These are phyloP conservation scores for Syncephalastrum monosporum DNA, from an alignment of 371 early-diverging fungal species.

Conservation along the genomic window DNA sequence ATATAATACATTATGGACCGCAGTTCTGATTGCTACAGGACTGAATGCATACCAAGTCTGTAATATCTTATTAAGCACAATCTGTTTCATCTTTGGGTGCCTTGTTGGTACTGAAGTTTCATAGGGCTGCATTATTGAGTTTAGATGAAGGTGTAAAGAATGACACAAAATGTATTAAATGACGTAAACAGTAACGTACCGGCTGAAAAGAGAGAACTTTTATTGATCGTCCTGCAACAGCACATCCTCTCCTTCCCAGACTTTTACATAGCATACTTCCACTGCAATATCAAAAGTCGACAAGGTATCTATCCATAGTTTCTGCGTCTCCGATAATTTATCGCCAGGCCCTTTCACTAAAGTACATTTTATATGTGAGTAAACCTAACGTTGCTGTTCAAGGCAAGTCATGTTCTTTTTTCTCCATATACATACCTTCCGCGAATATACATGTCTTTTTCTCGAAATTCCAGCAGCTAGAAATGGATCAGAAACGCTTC, in stretches of 20 bases:
- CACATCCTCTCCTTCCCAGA: constrained; percentile 49
- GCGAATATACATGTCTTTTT: constrained; percentile 61
- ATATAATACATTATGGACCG: too few relatives aligned
- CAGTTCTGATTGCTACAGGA: too few relatives aligned
- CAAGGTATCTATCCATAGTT: constrained; percentile 70
- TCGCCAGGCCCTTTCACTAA: constrained; percentile 79
- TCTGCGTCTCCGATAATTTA: constrained; percentile 72
- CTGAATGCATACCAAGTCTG: too few relatives aligned
- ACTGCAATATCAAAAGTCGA: constrained; percentile 52
- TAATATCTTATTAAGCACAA: too few relatives aligned
- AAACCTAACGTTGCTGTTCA: background rate
- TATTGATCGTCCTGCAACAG: constrained; percentile 13
- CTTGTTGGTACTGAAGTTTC: too few relatives aligned
- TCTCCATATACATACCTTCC: constrained; percentile 45
- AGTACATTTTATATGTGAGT: background rate
- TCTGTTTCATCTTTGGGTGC: too few relatives aligned
- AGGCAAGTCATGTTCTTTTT: background rate
- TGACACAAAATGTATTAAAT: too few relatives aligned
- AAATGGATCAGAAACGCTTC: background rate
- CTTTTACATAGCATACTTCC: constrained; percentile 66
- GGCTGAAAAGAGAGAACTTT: too few relatives aligned
- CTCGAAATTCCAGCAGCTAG: constrained; percentile 61
- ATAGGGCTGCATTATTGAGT: too few relatives aligned
- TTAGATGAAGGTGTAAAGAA: too few relatives aligned
- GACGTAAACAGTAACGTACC: too few relatives aligned